Conservation (phyloP, 768 basidiomycete species). For the Mycena vitilis region DNA sequence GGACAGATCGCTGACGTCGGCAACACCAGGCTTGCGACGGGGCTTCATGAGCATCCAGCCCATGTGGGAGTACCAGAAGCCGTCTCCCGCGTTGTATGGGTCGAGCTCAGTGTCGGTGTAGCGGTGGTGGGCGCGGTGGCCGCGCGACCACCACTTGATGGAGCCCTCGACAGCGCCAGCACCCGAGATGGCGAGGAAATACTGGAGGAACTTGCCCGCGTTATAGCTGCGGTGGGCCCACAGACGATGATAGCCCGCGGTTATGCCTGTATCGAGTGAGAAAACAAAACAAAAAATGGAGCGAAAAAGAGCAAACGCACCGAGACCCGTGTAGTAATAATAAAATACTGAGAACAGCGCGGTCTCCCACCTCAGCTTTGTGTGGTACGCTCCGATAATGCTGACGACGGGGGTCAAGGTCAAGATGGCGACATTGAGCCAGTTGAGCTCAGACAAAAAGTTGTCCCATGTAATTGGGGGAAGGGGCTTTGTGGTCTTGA, state of each 20-base stretch:
- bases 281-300: not conserved
- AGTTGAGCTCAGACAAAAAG: conserved; percentile 75
- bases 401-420: conserved; percentile 81
- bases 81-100: conserved; percentile 93
- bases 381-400: conserved; percentile 76
- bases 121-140: conserved; percentile 96
- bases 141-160: conserved; percentile 99
- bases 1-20: conserved; percentile 90
- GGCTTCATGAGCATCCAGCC: conserved; percentile 97
- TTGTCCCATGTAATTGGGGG: conserved; percentile 78
- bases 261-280: conserved; percentile 66
- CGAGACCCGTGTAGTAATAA: conserved; percentile 73
- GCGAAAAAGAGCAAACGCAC: conserved; percentile 52
- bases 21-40: conserved; percentile 89
- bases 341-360: conserved; percentile 60
- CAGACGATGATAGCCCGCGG: conserved; percentile 95
- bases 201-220: conserved; percentile 87
- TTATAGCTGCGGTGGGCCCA: conserved; percentile 98
- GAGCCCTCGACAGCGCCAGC: conserved; percentile 96
- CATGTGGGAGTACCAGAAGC: conserved; percentile 87
- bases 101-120: conserved; percentile 98
- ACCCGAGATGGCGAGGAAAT: conserved; percentile 84
- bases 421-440: conserved; percentile 81
- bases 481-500: conserved; percentile 74
- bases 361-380: conserved; percentile 79